Conservation (phyloP, 78 protist species). For the Dictyostelium firmibasis region DNA sequence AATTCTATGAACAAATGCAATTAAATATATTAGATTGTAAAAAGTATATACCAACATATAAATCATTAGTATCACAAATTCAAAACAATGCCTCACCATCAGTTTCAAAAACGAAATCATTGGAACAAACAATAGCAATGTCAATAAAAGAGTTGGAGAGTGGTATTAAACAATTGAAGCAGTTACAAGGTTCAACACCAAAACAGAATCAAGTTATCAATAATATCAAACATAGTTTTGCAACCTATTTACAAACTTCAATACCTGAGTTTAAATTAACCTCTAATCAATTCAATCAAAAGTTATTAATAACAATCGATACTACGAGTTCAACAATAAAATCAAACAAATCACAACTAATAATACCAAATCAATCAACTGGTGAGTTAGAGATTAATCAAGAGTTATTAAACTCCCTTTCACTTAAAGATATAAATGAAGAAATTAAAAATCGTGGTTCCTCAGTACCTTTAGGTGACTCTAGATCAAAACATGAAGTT, state of each 20-base stretch:
- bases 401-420: neutral
- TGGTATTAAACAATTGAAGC: constrained; percentile 40
- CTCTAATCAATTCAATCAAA: neutral
- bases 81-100: constrained; percentile 5
- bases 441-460: neutral
- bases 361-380: neutral
- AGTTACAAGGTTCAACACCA: constrained; percentile 23
- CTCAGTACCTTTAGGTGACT: neutral
- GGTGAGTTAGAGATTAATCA: neutral
- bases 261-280: constrained; percentile 36
- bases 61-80: neutral
- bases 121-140: constrained; percentile 1
- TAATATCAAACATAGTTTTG: constrained; percentile 30
- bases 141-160: constrained; percentile 26
- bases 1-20: constrained; percentile 68
- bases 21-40: constrained; percentile 44
- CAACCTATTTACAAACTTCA: neutral
- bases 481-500: neutral
- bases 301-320: neutral
- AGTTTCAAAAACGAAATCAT: constrained; percentile 10
- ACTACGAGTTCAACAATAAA: neutral
- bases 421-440: neutral
- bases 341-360: neutral
- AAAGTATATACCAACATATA: constrained; percentile 13
- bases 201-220: constrained; percentile 24